phyloP scores from a whole-genome alignment of 2,329 filamentous ascomycete species.

The Magnaporthiopsis rhizophila region DNA sequence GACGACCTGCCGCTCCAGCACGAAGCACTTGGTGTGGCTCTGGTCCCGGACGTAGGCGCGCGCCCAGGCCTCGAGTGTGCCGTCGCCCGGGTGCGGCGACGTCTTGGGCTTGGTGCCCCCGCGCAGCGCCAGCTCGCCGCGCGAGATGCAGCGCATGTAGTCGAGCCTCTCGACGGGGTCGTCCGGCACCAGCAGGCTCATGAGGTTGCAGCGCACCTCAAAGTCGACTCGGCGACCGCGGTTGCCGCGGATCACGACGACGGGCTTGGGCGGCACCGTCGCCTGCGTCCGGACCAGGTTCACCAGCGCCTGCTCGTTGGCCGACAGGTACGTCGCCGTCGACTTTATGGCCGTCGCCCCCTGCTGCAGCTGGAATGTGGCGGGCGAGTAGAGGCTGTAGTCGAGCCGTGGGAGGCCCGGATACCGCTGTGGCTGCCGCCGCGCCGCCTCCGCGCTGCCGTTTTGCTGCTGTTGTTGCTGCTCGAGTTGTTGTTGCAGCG shows the following conservation, averaged over 20 bases:
- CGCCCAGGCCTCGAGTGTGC: slow-evolving; percentile 41
- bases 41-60: slow-evolving; percentile 37
- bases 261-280: slow-evolving; percentile 46
- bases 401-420: slow-evolving; percentile 40
- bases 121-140: slow-evolving; percentile 41
- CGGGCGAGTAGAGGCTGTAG: slow-evolving; percentile 44
- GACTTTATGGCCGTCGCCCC: slow-evolving; percentile 40
- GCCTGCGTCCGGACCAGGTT: slow-evolving; percentile 39
- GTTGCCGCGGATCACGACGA: slow-evolving; percentile 40
- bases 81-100: slow-evolving; percentile 34
- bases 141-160: slow-evolving; percentile 43
- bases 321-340: slow-evolving; percentile 39
- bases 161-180: slow-evolving; percentile 37
- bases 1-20: slow-evolving; percentile 42
- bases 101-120: slow-evolving; percentile 34
- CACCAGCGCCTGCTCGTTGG: slow-evolving; percentile 35
- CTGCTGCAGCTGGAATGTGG: slow-evolving; percentile 40
- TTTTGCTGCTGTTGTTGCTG: not conserved
- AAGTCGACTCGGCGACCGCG: slow-evolving; percentile 40
- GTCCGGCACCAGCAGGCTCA: slow-evolving; percentile 43
- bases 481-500: slow-evolving; percentile 2
- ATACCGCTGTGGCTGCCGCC: slow-evolving; percentile 27
- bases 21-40: slow-evolving; percentile 38
- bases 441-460: slow-evolving; percentile 10
- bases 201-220: slow-evolving; percentile 44